These are phyloP conservation scores for Vanrija sp. DNA, from an alignment of 1,284 basidiomycete genomes.

Conservation along the genomic window DNA sequence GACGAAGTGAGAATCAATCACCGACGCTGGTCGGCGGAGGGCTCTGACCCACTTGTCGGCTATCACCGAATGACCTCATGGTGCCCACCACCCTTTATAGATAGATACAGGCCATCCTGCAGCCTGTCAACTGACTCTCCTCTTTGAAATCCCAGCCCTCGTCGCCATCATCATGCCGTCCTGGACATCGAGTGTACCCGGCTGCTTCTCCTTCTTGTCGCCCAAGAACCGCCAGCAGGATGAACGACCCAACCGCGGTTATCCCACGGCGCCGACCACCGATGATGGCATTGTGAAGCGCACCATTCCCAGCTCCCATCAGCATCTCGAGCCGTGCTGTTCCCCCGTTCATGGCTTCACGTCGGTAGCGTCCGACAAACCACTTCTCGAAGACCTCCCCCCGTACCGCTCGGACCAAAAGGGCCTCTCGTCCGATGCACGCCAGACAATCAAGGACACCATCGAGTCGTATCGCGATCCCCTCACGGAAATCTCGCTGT, in stretches of 20 bases:
- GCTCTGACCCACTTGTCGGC: too few species aligned
- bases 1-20: too few species aligned
- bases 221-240: not conserved
- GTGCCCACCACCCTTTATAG: too few species aligned
- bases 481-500: constrained; percentile 22
- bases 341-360: not conserved
- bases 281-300: not conserved
- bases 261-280: not conserved
- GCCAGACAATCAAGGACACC: constrained; percentile 4
- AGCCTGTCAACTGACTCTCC: too few species aligned
- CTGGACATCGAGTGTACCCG: not conserved
- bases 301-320: not conserved
- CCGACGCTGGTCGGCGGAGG: too few species aligned
- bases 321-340: constrained; percentile 1
- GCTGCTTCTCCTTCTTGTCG: constrained; percentile 1
- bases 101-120: too few species aligned
- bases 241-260: not conserved
- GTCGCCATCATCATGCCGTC: not conserved
- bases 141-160: too few species aligned
- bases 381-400: not conserved
- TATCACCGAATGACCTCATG: too few species aligned
- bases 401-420: not conserved
- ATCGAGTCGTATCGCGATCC: constrained; percentile 9
- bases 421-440: not conserved
- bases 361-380: not conserved